Conservation (phyloP, 352 stramenopile species). For the Pythium utonaiense region DNA sequence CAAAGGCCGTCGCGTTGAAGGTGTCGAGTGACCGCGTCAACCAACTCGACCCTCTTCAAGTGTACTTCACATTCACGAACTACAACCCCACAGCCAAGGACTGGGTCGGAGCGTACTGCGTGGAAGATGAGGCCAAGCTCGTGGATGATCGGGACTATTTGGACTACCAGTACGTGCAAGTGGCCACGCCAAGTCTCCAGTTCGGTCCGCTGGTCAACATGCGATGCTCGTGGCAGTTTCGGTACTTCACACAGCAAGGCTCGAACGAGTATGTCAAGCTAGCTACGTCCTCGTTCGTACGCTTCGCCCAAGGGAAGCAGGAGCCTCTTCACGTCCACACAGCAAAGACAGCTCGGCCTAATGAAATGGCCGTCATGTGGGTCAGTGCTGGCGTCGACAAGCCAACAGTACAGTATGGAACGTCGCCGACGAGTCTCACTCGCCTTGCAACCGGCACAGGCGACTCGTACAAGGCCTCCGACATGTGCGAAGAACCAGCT, state of each 20-base stretch:
- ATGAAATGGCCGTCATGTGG: constrained; percentile 29
- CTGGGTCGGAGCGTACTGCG: constrained; percentile 23
- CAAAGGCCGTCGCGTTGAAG: neutral
- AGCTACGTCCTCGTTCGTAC: constrained; percentile 13
- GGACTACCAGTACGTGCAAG: constrained; percentile 7
- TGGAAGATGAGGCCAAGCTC: constrained; percentile 10
- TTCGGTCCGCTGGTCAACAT: constrained; percentile 30
- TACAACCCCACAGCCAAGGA: neutral
- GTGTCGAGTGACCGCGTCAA: neutral
- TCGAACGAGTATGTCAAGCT: constrained; percentile 6
- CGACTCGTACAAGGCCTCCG: constrained; percentile 9
- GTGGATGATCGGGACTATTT: constrained; percentile 7
- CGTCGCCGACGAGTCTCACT: neutral
- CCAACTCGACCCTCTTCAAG: constrained; percentile 1
- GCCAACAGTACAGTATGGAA: constrained; percentile 13
- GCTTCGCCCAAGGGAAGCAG: constrained; percentile 5
- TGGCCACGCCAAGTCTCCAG: neutral
- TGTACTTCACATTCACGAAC: neutral
- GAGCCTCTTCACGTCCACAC: constrained; percentile 27
- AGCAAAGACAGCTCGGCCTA: constrained; percentile 7
- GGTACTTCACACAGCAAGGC: constrained; percentile 15
- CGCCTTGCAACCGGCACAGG: neutral
- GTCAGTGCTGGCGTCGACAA: constrained; percentile 7
- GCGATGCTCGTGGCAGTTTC: constrained; percentile 36
- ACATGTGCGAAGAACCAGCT: constrained; percentile 2